A percentile compares a stretch with the other conserved stretches of the same genome.
Evolutionary conservation across 805 yeast genomes (phyloP).

Genomic region (Scheffersomyces lignosus): DNA sequence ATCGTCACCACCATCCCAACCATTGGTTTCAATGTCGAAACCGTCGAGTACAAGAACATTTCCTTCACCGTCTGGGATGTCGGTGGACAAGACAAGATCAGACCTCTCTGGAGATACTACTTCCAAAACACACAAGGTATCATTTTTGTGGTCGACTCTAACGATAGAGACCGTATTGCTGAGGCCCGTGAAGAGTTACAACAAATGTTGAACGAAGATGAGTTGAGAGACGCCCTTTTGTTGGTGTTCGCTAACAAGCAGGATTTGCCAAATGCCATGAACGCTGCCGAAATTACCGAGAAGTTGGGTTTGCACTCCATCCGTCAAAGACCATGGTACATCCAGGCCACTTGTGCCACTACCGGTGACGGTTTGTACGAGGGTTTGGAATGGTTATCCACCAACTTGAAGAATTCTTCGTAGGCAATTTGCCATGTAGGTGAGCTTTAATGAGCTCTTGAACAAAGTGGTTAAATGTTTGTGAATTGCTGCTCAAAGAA

Average conservation of each 20-base stretch:
- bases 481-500: no score
- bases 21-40: conserved; percentile 44
- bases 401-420: conserved; percentile 29
- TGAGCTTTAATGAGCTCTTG: no score
- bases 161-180: conserved; percentile 44
- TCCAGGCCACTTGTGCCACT: conserved; percentile 98
- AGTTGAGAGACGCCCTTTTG: conserved; percentile 42
- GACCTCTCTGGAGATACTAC: conserved; percentile 47
- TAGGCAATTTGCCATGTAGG: conserved; percentile 7
- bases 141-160: conserved; percentile 43
- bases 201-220: conserved; percentile 46
- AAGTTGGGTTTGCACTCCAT: conserved; percentile 64
- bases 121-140: conserved; percentile 45
- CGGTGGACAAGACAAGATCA: conserved; percentile 45
- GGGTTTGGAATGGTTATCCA: conserved; percentile 39
- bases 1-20: conserved; percentile 45
- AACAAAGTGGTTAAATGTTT: no score
- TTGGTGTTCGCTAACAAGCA: conserved; percentile 44
- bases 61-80: conserved; percentile 46
- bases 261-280: conserved; percentile 46
- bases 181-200: conserved; percentile 46
- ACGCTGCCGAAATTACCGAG: conserved; percentile 45
- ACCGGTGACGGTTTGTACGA: conserved; percentile 57
- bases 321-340: conserved; percentile 99
- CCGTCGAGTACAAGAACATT: conserved; percentile 44